Base-by-base conservation (phyloP, 148 eudicot genomes). In the Camellia japonica region DNA sequence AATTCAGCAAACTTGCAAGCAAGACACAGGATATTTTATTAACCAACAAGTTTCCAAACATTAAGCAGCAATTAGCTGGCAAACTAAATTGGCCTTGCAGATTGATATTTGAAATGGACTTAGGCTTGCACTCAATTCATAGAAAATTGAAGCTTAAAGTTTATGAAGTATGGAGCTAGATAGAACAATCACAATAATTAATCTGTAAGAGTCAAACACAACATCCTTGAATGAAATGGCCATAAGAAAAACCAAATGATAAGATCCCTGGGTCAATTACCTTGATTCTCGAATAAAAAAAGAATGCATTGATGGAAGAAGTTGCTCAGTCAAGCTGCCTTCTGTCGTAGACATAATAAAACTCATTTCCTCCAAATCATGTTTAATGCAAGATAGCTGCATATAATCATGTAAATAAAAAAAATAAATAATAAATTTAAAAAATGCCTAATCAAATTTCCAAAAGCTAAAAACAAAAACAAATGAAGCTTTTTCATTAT, bases 361-460 rank as follows among this genome's bases (percentile, higher is more conserved):
- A 82, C 93, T 93, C 97, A 93, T 95, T 87, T 95, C 96, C 83
- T 93, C 97, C 81, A 95, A 83, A 83, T 95, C 98, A 74, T 74
- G 79, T 83, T 87, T 93, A 46, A 93, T 81, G 68, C 82, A 90
- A 14, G 98, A 93, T 61, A 95, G 84, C 98, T 95, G 95, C 73
- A 68, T 12, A 76, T 47, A 60, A 58, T 16, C 68, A 20, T 49
- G 8, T 18, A 51, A 14, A 56, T 56, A 43, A 13, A 65, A 54
- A 5, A 52, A 23, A 78, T 18, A 4, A 52, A 20, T n/a, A 56
- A 12, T 10, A 55, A 68, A 52, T 51, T 20, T 13, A 42, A 51
- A 5, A 55, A 15, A 73, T 18, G 18, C 6, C 52, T 49, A 49
- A 49, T 49, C 6, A 49, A 49, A 49, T 49, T 49, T 5, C 52